A percentile compares a stretch with the other conserved stretches of the same genome.
Conservation (phyloP, 331 rosid species). For the Quercus phellos region DNA sequence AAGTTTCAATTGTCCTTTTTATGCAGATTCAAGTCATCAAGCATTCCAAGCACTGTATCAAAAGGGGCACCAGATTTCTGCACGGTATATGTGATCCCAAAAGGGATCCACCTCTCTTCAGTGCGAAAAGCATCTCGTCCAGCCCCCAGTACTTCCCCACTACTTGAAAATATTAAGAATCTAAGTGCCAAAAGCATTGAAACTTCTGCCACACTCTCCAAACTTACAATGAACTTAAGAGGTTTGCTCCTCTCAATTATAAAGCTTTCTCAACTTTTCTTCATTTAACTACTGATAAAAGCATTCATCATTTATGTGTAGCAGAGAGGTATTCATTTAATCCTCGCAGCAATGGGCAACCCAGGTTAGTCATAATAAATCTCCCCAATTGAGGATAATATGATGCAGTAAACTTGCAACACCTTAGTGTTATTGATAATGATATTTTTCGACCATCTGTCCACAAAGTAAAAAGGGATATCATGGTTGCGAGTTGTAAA, state of each 20-base stretch:
- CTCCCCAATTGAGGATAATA: background rate
- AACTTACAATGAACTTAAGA: conserved; percentile 29
- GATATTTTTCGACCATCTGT: background rate
- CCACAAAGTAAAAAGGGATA: background rate
- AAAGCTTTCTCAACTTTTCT: background rate
- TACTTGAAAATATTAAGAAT: conserved; percentile 36
- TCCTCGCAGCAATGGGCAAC: conserved; percentile 45
- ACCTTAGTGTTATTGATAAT: background rate
- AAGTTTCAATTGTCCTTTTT: background rate
- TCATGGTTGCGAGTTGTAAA: background rate
- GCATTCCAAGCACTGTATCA: conserved; percentile 47
- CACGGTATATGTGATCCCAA: conserved; percentile 63
- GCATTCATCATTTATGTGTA: background rate
- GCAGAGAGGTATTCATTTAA: conserved; percentile 47
- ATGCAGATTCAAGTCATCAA: conserved; percentile 69
- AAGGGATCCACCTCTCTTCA: conserved; percentile 62
- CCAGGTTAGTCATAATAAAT: conserved; percentile 30
- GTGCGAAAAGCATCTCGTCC: conserved; percentile 57
- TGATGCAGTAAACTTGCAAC: background rate
- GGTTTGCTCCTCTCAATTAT: conserved; percentile 41
- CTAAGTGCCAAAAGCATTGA: conserved; percentile 18
- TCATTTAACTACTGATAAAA: background rate
- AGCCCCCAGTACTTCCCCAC: conserved; percentile 64
- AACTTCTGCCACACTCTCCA: conserved; percentile 29
- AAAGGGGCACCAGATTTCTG: conserved; percentile 87